A percentile compares a stretch with the other conserved stretches of the same genome.
Evolutionary conservation across 2,329 filamentous ascomycete species (phyloP).

Genomic region (Fusarium praegraminearum): DNA sequence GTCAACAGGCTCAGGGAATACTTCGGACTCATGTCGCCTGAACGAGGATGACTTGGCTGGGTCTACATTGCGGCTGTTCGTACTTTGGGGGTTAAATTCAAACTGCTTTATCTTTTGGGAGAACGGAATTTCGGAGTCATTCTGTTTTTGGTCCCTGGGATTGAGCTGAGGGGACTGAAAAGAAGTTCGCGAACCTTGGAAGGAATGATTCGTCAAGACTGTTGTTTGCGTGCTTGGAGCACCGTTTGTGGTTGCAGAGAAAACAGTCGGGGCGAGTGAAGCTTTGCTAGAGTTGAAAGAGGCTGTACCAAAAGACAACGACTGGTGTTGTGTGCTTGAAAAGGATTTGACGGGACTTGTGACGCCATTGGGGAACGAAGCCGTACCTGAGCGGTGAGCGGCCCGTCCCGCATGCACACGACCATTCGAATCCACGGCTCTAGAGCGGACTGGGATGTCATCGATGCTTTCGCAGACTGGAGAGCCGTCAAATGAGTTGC

Average conservation of each 20-base stretch:
- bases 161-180: constrained; percentile 5
- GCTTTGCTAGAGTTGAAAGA: constrained; percentile 51
- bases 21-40: constrained; percentile 9
- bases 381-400: constrained; percentile 28
- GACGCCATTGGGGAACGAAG: constrained; percentile 26
- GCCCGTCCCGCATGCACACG: constrained; percentile 25
- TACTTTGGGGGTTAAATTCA: constrained; percentile 11
- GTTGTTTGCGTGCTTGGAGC: constrained; percentile 53
- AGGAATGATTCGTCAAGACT: constrained; percentile 30
- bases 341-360: constrained; percentile 12
- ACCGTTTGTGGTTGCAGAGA: constrained; percentile 48
- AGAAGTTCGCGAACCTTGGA: constrained; percentile 7
- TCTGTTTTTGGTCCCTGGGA: not conserved
- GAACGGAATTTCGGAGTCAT: not conserved
- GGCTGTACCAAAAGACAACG: constrained; percentile 27
- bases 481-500: constrained; percentile 24
- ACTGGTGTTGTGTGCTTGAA: constrained; percentile 19
- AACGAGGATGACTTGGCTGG: not conserved
- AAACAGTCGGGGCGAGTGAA: constrained; percentile 51
- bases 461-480: constrained; percentile 30
- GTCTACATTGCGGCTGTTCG: not conserved
- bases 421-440: constrained; percentile 8
- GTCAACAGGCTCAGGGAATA: constrained; percentile 17
- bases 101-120: constrained; percentile 28
- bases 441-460: constrained; percentile 41